Base-by-base conservation (phyloP, 2,329 filamentous ascomycete species). In the Arachnopeziza araneosa region DNA sequence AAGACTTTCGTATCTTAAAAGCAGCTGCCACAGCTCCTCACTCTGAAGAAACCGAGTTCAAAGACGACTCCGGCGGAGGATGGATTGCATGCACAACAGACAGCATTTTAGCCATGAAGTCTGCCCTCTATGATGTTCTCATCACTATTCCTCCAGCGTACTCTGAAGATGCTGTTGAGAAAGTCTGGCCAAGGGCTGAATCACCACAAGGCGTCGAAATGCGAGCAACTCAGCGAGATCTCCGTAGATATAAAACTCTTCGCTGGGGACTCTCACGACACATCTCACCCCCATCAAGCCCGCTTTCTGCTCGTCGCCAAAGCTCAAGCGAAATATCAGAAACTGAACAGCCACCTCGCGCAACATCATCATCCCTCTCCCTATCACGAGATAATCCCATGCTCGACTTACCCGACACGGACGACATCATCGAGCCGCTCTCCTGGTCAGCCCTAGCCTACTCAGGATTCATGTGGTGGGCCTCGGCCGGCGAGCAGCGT, bases 61-160 rank as follows among this genome's bases (percentile, higher is more conserved):
- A 75, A 44, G 80, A 79, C 24, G 80, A 84, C 50, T 72, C 75
- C 24, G 80, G 80, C 32, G 76, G 81, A 17, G 90, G 92, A 49
- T 99, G 93, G 92, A 87, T 96, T 61, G 95, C 93, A 14, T 97
- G 93, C 74, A 97, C 93, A 2, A 98, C 93, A 1, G 95, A 99
- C 75, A 93, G 90, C 70, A 95, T 99, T 60, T 81, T 99, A 17
- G 86, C 85, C 53, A 89, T 91, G 74, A 98, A 98, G 76, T 84
- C 87, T 55, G 83, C 89, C 1, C 83, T 99, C 1, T 98, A 92
- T 80, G 95, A 99, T 72, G 81, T 97, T 68, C 82, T 97, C 49
- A 87, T 98, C 62, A 91, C 90, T 57, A 83, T 98, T 70, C 91
- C 92, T 0, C 81, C 85, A 0, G 73, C 81, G 6, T 78, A 87